These are phyloP conservation scores for Candida suzukii DNA, from an alignment of 805 yeast genomes.

Conservation along the genomic window DNA sequence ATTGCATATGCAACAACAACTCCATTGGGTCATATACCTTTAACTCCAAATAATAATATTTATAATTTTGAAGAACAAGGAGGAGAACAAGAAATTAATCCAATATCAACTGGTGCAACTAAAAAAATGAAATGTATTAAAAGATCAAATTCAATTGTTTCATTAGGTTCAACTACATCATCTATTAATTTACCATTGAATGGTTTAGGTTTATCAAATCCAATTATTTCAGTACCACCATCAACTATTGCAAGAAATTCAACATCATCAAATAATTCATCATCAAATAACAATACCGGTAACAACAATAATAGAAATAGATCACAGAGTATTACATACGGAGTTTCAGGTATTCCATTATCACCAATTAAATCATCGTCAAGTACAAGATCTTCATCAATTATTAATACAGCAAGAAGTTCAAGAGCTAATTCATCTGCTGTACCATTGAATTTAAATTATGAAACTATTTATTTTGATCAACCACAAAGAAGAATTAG, in stretches of 20 bases:
- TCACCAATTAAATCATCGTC: not conserved
- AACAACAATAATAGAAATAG: slow-evolving; percentile 12
- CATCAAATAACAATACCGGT: slow-evolving; percentile 1
- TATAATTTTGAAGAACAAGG: slow-evolving; percentile 1
- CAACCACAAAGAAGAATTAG: too few species aligned
- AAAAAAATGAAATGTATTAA: slow-evolving; percentile 20
- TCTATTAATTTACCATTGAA: slow-evolving; percentile 10
- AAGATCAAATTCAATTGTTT: slow-evolving; percentile 22
- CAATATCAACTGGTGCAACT: slow-evolving; percentile 4
- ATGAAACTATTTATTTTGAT: not conserved
- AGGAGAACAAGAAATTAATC: slow-evolving; percentile 12
- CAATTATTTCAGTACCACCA: not conserved
- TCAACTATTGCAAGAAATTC: slow-evolving; percentile 3
- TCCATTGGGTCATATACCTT: too few species aligned
- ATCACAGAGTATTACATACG: slow-evolving; percentile 9
- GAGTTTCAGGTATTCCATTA: not conserved
- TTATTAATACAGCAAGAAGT: not conserved
- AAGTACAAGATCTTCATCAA: not conserved
- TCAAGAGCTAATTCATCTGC: not conserved
- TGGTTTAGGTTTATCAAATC: not conserved
- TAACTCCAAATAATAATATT: not conserved
- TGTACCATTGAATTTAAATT: not conserved
- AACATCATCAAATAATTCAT: not conserved
- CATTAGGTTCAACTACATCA: slow-evolving; percentile 12
- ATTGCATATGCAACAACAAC: not conserved